Conservation (phyloP, 306 rosid genomes). For the Glycine soja region DNA sequence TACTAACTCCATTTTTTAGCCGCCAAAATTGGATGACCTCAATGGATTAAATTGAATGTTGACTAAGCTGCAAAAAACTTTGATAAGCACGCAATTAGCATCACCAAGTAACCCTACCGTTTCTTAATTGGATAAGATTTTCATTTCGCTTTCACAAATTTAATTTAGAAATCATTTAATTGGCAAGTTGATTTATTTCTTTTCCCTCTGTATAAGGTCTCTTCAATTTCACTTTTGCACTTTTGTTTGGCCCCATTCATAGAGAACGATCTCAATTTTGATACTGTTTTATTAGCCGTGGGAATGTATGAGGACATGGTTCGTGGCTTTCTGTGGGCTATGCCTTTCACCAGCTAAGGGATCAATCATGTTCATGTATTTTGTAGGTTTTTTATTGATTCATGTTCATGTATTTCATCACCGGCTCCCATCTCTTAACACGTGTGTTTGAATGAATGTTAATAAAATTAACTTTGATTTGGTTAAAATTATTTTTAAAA, state of each 20-base stretch:
- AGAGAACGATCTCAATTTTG: constrained; percentile 23
- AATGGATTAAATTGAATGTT: constrained; percentile 29
- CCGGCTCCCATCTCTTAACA: too few species aligned
- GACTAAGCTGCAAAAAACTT: constrained; percentile 30
- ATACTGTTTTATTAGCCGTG: constrained; percentile 39
- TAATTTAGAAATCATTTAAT: neutral
- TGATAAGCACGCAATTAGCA: constrained; percentile 38
- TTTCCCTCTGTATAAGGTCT: neutral
- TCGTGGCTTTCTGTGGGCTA: constrained; percentile 43
- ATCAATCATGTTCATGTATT: neutral
- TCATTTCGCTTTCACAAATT: constrained; percentile 29
- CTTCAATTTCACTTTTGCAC: constrained; percentile 24
- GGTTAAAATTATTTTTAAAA: too few species aligned
- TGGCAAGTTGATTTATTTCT: neutral
- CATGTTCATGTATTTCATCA: too few species aligned
- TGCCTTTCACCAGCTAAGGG: constrained; percentile 38
- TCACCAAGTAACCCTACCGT: neutral
- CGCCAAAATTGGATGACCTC: constrained; percentile 29
- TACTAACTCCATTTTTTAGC: constrained; percentile 12
- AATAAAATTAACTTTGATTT: too few species aligned
- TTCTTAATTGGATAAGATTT: constrained; percentile 37
- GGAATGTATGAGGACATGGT: constrained; percentile 32
- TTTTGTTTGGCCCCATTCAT: constrained; percentile 4
- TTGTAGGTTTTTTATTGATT: too few species aligned
- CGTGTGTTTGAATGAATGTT: too few species aligned